Conservation (phyloP, 2,329 filamentous ascomycete genomes). For the Penicillium sp. region DNA sequence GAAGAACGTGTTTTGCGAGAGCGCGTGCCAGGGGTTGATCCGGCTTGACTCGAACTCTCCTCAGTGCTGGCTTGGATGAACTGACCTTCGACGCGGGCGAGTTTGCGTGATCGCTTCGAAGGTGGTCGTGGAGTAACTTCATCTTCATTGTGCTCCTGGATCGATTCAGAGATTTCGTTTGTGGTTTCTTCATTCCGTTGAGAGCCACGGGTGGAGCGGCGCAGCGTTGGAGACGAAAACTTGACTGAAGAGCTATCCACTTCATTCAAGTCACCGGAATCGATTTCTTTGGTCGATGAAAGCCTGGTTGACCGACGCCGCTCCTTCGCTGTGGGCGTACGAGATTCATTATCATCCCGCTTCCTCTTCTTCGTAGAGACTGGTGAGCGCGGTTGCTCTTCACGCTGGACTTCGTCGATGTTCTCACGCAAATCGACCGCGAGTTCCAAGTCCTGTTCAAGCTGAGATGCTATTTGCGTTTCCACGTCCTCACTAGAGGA, state of each 20-base stretch:
- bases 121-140: conserved; percentile 17
- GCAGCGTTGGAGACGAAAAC: conserved; percentile 19
- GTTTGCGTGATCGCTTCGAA: conserved; percentile 28
- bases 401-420: neutral
- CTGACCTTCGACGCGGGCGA: conserved; percentile 29
- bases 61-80: conserved; percentile 11
- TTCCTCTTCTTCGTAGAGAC: conserved; percentile 36
- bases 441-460: conserved; percentile 44
- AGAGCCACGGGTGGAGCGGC: conserved; percentile 25
- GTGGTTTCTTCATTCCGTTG: conserved; percentile 13
- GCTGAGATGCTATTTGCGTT: conserved; percentile 45
- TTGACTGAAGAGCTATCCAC: conserved; percentile 1
- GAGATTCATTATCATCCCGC: conserved; percentile 23
- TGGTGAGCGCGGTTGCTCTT: neutral
- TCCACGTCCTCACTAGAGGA: conserved; percentile 44
- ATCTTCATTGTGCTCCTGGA: conserved; percentile 1
- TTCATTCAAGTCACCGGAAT: conserved; percentile 9
- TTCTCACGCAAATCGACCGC: conserved; percentile 32
- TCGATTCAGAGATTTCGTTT: neutral
- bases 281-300: conserved; percentile 16
- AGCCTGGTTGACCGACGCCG: conserved; percentile 33
- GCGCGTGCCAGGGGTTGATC: conserved; percentile 15
- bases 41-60: conserved; percentile 11
- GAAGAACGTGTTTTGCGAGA: conserved; percentile 22
- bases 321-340: conserved; percentile 17